Conservation (phyloP, 2,329 filamentous ascomycete genomes). For the Pseudonectria foliicola region DNA sequence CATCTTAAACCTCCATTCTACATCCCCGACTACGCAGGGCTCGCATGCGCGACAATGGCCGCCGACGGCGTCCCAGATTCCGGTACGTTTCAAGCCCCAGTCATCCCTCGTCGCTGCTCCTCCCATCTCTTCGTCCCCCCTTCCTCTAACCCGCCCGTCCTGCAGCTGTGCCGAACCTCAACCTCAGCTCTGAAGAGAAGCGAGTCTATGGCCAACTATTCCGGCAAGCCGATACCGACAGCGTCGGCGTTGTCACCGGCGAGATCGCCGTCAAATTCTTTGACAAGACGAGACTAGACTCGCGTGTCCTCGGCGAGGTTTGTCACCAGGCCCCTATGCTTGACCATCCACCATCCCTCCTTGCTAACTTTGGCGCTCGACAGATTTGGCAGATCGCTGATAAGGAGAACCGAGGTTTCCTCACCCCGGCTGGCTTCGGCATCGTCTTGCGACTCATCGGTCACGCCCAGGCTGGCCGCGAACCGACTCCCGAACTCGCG, state of each 20-base stretch:
- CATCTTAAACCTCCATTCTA: slow-evolving; percentile 8
- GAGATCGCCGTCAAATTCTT: slow-evolving; percentile 97
- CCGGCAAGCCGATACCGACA: slow-evolving; percentile 84
- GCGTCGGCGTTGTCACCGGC: slow-evolving; percentile 87
- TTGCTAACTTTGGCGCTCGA: slow-evolving; percentile 1
- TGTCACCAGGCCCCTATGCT: slow-evolving; percentile 27
- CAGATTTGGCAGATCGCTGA: slow-evolving; percentile 99
- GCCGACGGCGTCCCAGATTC: slow-evolving; percentile 15
- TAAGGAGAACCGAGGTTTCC: slow-evolving; percentile 87
- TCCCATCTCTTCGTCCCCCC: slow-evolving; percentile 1
- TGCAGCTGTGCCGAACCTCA: slow-evolving; percentile 60
- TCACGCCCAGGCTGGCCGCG: slow-evolving; percentile 82
- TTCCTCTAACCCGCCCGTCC: slow-evolving; percentile 8
- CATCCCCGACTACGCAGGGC: slow-evolving; percentile 18
- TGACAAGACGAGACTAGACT: slow-evolving; percentile 85
- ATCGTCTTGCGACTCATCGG: slow-evolving; percentile 90
- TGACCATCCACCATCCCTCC: slow-evolving; percentile 4
- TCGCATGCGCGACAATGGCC: slow-evolving; percentile 24
- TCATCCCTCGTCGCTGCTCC: neutral
- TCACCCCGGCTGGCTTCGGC: slow-evolving; percentile 89
- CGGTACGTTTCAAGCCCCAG: slow-evolving; percentile 9
- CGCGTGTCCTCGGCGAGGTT: slow-evolving; percentile 81
- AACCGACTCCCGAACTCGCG: slow-evolving; percentile 74
- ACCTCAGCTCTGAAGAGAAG: slow-evolving; percentile 87
- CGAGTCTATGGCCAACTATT: slow-evolving; percentile 90